Evolutionary conservation across 169 alveolate genomes (phyloP), one percentile per base, ranked within the genome.

Genomic region (Plasmodium malariae): DNA sequence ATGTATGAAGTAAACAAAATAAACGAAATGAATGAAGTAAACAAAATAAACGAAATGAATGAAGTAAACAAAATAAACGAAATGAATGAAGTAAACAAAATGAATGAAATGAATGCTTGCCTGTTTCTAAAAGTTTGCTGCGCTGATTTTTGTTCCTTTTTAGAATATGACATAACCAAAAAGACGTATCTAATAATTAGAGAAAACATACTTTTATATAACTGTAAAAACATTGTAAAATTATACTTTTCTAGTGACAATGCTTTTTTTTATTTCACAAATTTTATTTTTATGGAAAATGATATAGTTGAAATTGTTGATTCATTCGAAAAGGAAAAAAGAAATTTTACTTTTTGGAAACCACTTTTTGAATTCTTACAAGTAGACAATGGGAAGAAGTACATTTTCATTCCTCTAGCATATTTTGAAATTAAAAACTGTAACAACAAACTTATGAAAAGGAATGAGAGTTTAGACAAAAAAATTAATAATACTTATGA

Each of bases 101-200:
- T 74, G 21, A 59, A 11, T 14, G 24, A 59, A 26, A 60, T 74
- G 60, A 45, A 62, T n/a, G 40, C 40, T 17, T 62, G 88, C 11
- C 67, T 59, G 28, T 74, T 59, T 45, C 21, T 74, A 74, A 74
- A 59, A 45, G 28, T 74, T 6, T 74, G 88, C 17, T 74, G 88
- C 21, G 74, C 37, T 21, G 37, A 59, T 11, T 74, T 74, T 60
- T 74, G 88, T 49, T 74, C 88, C 5, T 74, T 59, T 65, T 43
- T 37, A 40, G 28, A 36, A 43, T 74, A 74, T 74, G 74, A 74
- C 26, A 48, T 19, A 32, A 32, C 43, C 40, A 51, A 37, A 24
- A 74, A 74, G 60, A 74, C 74, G 40, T 74, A 59, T 74, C 6
- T 74, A 45, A 19, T 74, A 7, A 40, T 74, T 14, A 74, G 60